phyloP scores from a whole-genome alignment of 257 asterid species.

The Lycium ferocissimum region DNA sequence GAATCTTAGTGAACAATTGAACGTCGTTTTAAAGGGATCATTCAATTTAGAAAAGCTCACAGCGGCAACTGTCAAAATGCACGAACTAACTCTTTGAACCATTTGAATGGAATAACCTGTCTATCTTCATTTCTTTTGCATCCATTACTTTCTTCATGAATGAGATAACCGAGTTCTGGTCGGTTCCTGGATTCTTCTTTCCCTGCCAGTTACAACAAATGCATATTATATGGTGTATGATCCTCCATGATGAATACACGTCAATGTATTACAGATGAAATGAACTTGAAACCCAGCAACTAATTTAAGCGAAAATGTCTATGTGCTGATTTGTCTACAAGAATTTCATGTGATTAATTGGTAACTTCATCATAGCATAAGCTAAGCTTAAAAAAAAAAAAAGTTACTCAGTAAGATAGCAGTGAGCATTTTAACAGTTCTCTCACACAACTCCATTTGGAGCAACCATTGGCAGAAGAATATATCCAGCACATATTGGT shows the following conservation, averaged over 20 bases:
- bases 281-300: background rate
- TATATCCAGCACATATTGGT: background rate
- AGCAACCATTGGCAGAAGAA: background rate
- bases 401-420: background rate
- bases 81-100: background rate
- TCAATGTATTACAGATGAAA: background rate
- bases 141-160: constrained; percentile 74
- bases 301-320: background rate
- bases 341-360: background rate
- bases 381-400: constrained; percentile 6
- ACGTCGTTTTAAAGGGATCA: background rate
- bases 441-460: background rate
- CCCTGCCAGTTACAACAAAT: constrained; percentile 59
- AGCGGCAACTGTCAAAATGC: background rate
- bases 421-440: background rate
- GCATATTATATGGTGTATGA: background rate
- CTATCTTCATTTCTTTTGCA: constrained; percentile 88
- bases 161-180: constrained; percentile 64
- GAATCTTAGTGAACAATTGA: background rate
- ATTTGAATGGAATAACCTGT: constrained; percentile 54
- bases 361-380: background rate
- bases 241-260: background rate
- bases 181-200: constrained; percentile 90
- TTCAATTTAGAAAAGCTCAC: background rate
- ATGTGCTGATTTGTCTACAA: background rate